Evolutionary conservation across 2,329 filamentous ascomycete genomes (phyloP).

Genomic region (Aspergillaceae sp.): DNA sequence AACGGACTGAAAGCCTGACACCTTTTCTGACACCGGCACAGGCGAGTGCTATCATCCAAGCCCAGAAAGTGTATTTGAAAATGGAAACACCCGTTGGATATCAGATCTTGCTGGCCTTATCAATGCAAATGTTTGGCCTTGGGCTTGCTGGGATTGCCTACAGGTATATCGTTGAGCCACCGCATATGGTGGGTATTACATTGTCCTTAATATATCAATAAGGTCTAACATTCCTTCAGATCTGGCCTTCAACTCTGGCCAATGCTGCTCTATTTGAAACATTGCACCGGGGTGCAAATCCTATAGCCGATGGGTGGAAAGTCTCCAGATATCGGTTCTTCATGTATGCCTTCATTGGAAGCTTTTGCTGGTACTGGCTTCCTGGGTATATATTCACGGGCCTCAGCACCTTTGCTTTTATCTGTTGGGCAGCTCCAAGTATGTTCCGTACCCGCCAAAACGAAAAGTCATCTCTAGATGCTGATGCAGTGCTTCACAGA

Average conservation of each 20-base stretch:
- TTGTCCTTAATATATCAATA: too few species aligned
- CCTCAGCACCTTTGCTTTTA: slow-evolving; percentile 24
- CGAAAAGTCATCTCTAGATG: background rate
- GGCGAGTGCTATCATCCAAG: slow-evolving; percentile 37
- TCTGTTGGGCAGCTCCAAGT: slow-evolving; percentile 39
- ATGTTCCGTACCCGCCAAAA: slow-evolving; percentile 7
- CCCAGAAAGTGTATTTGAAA: slow-evolving; percentile 29
- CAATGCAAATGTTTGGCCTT: slow-evolving; percentile 2
- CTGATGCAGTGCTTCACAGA: slow-evolving; percentile 19
- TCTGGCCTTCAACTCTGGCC: too few species aligned
- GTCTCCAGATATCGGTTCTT: slow-evolving; percentile 20
- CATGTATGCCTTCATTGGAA: slow-evolving; percentile 10
- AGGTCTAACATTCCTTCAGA: too few species aligned
- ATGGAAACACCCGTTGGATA: slow-evolving; percentile 29
- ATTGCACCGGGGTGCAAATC: slow-evolving; percentile 28
- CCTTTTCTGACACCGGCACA: slow-evolving; percentile 13
- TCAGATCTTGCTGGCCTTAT: slow-evolving; percentile 27
- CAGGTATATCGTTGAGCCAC: slow-evolving; percentile 29
- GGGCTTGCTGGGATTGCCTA: slow-evolving; percentile 31
- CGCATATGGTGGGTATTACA: slow-evolving; percentile 17
- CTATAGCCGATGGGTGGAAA: slow-evolving; percentile 27
- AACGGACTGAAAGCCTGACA: background rate
- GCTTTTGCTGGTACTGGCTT: slow-evolving; percentile 21
- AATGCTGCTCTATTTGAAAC: slow-evolving; percentile 24
- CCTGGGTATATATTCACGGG: slow-evolving; percentile 23